Base-by-base conservation (phyloP, 768 basidiomycete genomes). In the Tremella fuciformis region DNA sequence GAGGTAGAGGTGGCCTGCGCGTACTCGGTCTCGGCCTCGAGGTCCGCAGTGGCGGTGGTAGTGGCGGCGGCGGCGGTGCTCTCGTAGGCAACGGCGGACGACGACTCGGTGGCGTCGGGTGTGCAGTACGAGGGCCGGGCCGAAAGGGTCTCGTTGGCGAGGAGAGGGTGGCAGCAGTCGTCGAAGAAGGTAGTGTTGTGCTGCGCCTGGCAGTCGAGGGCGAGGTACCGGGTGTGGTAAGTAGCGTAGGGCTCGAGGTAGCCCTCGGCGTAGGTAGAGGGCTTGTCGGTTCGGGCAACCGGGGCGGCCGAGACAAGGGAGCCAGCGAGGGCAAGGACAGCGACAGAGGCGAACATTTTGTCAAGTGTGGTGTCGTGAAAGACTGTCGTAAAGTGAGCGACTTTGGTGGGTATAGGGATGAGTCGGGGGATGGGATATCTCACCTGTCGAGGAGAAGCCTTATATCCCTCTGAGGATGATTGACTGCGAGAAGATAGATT, bases 161-260 rank as follows among this genome's bases (percentile, higher is more conserved):
- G 79, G 59, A 88, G 78, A 58, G 88, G 85, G 73, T 84, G 84
- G 80, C 88, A 88, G 72, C 89, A 90, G 25, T 78, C 66, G 55
- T 84, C 79, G 75, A 88, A 89, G 77, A 76, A 79, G 15, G 74
- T 48, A 8, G 81, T 80, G 70, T 79, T 76, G 50, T 82, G 80
- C 66, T 81, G 66, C 47, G 44, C 53, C 61, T 79, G 63, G 77
- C 82, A 83, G 63, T 78, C 79, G 62, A 87, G 72, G 42, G 82
- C 81, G 56, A 83, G 66, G 77, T 88, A 89, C 58, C 88, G 81
- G 25, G 72, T 65, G 78, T 87, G 84, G 78, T 88, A 76, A 51
- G 59, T 57, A 34, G 63, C 53, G 72, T 76, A 76, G 52, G 61
- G 39, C 66, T 76, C 75, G 51, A 76, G 73, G 66, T 73, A 76